phyloP scores from a whole-genome alignment of 345 rosid species.

The Euclidium syriacum region DNA sequence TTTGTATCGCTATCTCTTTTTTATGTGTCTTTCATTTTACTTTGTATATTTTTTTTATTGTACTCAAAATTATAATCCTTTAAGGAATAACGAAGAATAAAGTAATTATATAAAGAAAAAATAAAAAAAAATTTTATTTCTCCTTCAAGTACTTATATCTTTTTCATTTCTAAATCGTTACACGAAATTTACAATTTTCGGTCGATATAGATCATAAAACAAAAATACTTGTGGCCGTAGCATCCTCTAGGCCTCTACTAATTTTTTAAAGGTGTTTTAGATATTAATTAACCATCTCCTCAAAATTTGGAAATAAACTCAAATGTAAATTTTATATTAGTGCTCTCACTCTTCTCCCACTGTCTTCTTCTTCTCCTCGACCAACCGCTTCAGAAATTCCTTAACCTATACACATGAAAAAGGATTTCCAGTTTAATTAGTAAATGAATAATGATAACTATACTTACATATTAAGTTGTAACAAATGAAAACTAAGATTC shows the following conservation, averaged over 20 bases:
- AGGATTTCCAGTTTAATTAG: neutral
- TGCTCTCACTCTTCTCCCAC: constrained; percentile 3
- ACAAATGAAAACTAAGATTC: neutral
- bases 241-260: constrained; percentile 15
- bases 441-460: neutral
- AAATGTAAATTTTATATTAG: constrained; percentile 11
- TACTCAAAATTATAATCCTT: too few relatives aligned
- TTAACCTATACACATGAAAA: constrained; percentile 48
- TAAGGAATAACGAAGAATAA: too few relatives aligned
- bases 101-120: too few relatives aligned
- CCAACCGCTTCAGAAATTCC: constrained; percentile 62
- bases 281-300: constrained; percentile 18
- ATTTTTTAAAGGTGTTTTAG: constrained; percentile 9
- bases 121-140: too few relatives aligned
- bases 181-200: constrained; percentile 32
- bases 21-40: too few relatives aligned
- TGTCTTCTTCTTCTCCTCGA: constrained; percentile 50
- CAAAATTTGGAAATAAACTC: constrained; percentile 29
- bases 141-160: neutral
- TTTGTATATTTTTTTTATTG: too few relatives aligned
- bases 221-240: constrained; percentile 5
- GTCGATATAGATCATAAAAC: constrained; percentile 8
- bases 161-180: constrained; percentile 24
- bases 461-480: neutral
- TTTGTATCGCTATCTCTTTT: too few relatives aligned